Evolutionary conservation across 257 asterid species (phyloP), one percentile per base, ranked within the genome.

Genomic region (Gynochthodes officinalis): DNA sequence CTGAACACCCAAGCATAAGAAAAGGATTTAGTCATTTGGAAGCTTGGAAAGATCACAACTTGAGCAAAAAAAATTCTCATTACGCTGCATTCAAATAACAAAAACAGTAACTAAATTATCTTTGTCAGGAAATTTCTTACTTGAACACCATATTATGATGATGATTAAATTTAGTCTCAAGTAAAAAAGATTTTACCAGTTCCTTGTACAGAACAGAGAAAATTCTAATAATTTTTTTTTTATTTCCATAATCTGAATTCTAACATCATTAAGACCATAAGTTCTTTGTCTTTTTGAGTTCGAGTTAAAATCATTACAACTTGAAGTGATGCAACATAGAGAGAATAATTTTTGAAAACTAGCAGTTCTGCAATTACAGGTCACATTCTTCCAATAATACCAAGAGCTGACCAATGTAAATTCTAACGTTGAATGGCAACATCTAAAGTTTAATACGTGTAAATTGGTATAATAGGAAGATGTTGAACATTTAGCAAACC

Each of bases 401-500:
- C 60, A 53, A 21, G 57, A 53, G 19, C 55, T 50, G 55, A n/a
- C n/a, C 30, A 7, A 21, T 21, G 53, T 64, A n/a, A 64, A 12
- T 15, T 40, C 49, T 53, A 69, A 50, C 4, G 58, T 8, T 15
- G 48, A 50, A 33, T 39, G 28, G 63, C 4, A 69, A 50, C 33
- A 28, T 49, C 11, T 18, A 8, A 7, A 43, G 7, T 8, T 42
- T 42, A 46, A 44, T 42, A 19, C 25, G 6, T 66, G 44, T 27
- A 66, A 10, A 5, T 27, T 30, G 4, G 8, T 27, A 49, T 50
- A 52, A 67, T 42, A 40, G 55, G 10, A 50, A 13, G 33, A 44
- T 44, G 69, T 40, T 55, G 44, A 62, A 68, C 28, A 74, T 59
- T 50, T 71, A 49, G 71, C 60, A 27, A 52, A 90, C 99, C 99